These are phyloP conservation scores for Austroboletus novae-zelandiae DNA, from an alignment of 1,284 basidiomycete genomes.

Conservation along the genomic window DNA sequence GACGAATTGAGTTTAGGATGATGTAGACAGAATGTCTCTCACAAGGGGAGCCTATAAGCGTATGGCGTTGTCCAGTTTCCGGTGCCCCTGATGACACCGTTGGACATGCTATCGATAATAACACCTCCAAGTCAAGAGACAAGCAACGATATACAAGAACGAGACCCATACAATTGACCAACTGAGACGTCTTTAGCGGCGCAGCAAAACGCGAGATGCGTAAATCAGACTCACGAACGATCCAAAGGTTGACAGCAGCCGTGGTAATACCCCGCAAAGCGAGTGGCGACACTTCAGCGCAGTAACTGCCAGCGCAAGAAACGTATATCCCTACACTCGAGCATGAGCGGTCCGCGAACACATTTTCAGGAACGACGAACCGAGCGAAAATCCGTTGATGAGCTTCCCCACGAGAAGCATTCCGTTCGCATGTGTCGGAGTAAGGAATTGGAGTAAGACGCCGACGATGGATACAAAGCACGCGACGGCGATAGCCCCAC, in stretches of 20 bases:
- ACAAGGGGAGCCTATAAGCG: conserved; percentile 31
- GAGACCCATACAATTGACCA: conserved; percentile 24
- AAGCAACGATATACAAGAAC: not conserved
- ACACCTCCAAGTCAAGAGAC: not conserved
- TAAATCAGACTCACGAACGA: conserved; percentile 17
- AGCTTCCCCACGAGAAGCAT: conserved; percentile 29
- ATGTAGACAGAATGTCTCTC: not conserved
- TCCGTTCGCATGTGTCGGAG: conserved; percentile 22
- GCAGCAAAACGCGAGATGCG: too few relatives aligned
- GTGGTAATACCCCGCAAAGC: conserved; percentile 30
- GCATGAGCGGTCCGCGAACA: not conserved
- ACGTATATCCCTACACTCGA: conserved; percentile 26
- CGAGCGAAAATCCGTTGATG: conserved; percentile 27
- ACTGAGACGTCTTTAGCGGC: conserved; percentile 10
- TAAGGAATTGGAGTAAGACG: conserved; percentile 27
- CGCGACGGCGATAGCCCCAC: conserved; percentile 23
- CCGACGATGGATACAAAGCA: conserved; percentile 24
- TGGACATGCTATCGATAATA: conserved; percentile 21
- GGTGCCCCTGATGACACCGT: conserved; percentile 25
- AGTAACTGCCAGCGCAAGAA: conserved; percentile 26
- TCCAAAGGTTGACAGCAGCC: conserved; percentile 30
- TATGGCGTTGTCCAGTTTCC: conserved; percentile 20
- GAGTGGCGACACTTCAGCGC: conserved; percentile 31
- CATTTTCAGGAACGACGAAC: conserved; percentile 7
- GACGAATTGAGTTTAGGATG: too few relatives aligned